Evolutionary conservation across 2,329 filamentous ascomycete genomes (phyloP).

Genomic region (Fusarium sp.): DNA sequence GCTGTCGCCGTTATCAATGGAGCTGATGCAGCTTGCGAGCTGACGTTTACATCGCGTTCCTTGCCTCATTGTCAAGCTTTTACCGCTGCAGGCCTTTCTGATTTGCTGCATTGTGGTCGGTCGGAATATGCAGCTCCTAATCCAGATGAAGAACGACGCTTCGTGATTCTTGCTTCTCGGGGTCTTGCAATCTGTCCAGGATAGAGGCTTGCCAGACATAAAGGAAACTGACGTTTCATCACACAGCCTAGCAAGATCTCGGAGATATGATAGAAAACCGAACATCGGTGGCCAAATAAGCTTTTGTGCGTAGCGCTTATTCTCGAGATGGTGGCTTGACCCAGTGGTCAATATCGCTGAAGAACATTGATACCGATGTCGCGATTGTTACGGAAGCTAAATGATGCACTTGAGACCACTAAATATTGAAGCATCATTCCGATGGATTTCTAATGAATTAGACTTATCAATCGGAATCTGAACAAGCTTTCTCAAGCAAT

Average conservation of each 20-base stretch:
- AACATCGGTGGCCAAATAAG: not conserved
- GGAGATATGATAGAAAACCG: accelerated
- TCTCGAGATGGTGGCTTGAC: not conserved
- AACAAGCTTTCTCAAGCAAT: not conserved
- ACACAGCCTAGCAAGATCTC: not conserved
- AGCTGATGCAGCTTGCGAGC: not conserved
- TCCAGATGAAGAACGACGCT: no score
- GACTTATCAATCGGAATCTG: not conserved
- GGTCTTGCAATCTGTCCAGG: not conserved
- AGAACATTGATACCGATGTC: not conserved
- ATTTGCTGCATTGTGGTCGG: accelerated
- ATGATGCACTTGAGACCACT: not conserved
- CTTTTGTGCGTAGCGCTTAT: accelerated
- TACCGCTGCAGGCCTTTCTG: accelerated
- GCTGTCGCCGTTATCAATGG: not conserved
- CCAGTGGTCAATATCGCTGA: accelerated
- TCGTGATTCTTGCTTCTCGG: no score
- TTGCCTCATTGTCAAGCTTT: not conserved
- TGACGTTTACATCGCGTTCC: not conserved
- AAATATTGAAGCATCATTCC: not conserved
- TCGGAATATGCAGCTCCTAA: no score
- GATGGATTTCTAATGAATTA: accelerated
- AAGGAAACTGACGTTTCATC: not conserved
- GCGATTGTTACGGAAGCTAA: not conserved
- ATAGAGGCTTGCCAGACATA: accelerated